These are phyloP conservation scores for Penstemon newberryi DNA, from an alignment of 257 asterid species.

Conservation along the genomic window DNA sequence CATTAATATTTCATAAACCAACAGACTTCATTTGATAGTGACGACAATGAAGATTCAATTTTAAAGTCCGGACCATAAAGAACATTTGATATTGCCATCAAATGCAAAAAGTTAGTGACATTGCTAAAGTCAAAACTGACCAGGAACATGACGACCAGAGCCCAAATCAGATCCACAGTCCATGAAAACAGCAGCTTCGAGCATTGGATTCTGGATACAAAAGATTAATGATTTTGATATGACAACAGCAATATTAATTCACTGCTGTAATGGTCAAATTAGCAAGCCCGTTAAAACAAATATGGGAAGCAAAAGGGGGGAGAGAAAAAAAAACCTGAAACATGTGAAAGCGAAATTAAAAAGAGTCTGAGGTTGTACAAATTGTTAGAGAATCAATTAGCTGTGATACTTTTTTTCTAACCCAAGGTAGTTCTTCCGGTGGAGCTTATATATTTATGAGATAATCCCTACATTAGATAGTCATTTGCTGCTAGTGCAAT, in stretches of 20 bases:
- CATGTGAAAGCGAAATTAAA: slow-evolving; percentile 1
- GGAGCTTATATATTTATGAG: not conserved
- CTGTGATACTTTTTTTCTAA: not conserved
- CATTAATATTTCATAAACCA: not conserved
- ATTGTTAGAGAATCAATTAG: not conserved
- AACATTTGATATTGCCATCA: not conserved
- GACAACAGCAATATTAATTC: slow-evolving; percentile 21
- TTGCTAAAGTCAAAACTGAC: slow-evolving; percentile 47
- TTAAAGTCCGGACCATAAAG: slow-evolving; percentile 15
- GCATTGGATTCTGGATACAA: slow-evolving; percentile 55
- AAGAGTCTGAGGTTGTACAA: slow-evolving; percentile 2
- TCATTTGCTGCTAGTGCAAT: not conserved
- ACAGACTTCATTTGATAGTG: not conserved
- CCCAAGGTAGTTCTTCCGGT: not conserved
- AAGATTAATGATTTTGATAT: slow-evolving; percentile 19
- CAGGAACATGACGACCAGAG: slow-evolving; percentile 91
- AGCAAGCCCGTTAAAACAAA: not conserved
- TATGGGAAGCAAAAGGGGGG: not conserved
- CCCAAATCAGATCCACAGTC: slow-evolving; percentile 93
- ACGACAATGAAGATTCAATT: not conserved
- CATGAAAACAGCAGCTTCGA: slow-evolving; percentile 83
- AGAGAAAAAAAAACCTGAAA: not conserved
- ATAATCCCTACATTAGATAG: not conserved
- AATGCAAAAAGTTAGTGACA: slow-evolving; percentile 7
- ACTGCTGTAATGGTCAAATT: not conserved